These are phyloP conservation scores for Cryoendolithus antarcticus DNA, from an alignment of 2,329 filamentous ascomycete species.

Conservation along the genomic window DNA sequence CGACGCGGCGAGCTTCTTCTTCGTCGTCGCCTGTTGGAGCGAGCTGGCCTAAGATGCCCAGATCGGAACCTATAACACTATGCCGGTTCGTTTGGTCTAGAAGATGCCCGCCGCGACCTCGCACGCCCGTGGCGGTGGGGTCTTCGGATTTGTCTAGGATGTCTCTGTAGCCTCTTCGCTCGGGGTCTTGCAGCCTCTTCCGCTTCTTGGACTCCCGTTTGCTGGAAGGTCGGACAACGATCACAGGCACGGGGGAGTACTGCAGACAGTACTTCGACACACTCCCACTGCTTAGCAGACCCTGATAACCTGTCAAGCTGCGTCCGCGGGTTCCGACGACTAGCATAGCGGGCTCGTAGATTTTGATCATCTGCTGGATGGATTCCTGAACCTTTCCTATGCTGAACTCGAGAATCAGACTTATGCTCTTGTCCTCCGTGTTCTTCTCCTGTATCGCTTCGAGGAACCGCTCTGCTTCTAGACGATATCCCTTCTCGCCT, in stretches of 20 bases:
- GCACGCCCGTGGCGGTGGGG: constrained; percentile 6
- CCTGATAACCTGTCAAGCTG: constrained; percentile 74
- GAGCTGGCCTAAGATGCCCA: constrained; percentile 21
- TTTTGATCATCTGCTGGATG: constrained; percentile 81
- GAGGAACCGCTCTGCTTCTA: constrained; percentile 63
- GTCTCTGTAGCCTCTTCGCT: constrained; percentile 61
- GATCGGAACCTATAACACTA: constrained; percentile 29
- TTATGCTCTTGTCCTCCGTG: constrained; percentile 68
- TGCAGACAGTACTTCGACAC: constrained; percentile 93
- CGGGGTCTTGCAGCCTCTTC: constrained; percentile 68
- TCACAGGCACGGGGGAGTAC: constrained; percentile 83
- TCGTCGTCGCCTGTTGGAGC: constrained; percentile 18
- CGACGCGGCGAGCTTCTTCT: constrained; percentile 27
- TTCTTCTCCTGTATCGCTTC: constrained; percentile 70
- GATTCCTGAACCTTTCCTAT: constrained; percentile 83
- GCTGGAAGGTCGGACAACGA: constrained; percentile 76
- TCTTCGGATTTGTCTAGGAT: constrained; percentile 56
- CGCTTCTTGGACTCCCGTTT: constrained; percentile 83
- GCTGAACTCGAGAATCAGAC: constrained; percentile 72
- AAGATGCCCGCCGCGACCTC: constrained; percentile 38
- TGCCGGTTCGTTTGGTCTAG: constrained; percentile 39
- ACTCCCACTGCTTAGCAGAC: constrained; percentile 64
- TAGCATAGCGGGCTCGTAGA: constrained; percentile 83
- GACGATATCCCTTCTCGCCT: constrained; percentile 49
- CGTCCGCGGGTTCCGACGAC: constrained; percentile 81